A percentile compares a stretch with the other conserved stretches of the same genome.
phyloP scores from a whole-genome alignment of 257 asterid genomes.

The Thymus quinquecostatus region DNA sequence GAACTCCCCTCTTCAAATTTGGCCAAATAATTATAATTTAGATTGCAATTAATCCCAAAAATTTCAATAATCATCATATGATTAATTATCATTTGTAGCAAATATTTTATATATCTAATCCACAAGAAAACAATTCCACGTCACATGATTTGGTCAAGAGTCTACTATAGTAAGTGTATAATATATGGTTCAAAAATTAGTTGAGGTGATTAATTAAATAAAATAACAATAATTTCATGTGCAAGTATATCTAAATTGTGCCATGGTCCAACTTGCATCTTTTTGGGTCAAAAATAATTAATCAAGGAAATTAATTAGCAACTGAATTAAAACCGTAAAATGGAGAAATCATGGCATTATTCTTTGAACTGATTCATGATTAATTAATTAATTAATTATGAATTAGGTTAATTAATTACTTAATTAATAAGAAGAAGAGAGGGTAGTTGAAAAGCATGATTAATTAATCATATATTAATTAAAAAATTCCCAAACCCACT shows the following conservation, averaged over 20 bases:
- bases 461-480: neutral
- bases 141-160: conserved; percentile 19
- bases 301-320: conserved; percentile 22
- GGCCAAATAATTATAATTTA: neutral
- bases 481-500: conserved; percentile 14
- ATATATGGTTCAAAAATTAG: no score
- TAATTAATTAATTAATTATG: conserved; percentile 7
- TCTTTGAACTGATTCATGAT: conserved; percentile 36
- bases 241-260: conserved; percentile 28
- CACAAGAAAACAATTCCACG: neutral
- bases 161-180: no score
- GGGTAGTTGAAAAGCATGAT: conserved; percentile 46
- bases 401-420: neutral
- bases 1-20: no score
- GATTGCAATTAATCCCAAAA: no score
- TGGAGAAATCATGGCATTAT: conserved; percentile 39
- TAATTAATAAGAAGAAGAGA: conserved; percentile 31
- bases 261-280: conserved; percentile 44
- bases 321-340: conserved; percentile 18
- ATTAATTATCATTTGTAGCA: neutral
- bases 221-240: neutral
- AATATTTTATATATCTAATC: neutral
- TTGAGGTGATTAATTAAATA: neutral
- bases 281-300: conserved; percentile 42
- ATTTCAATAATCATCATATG: neutral